Base-by-base conservation (phyloP, 2,329 filamentous ascomycete genomes). In the Fusarium torulosum region DNA sequence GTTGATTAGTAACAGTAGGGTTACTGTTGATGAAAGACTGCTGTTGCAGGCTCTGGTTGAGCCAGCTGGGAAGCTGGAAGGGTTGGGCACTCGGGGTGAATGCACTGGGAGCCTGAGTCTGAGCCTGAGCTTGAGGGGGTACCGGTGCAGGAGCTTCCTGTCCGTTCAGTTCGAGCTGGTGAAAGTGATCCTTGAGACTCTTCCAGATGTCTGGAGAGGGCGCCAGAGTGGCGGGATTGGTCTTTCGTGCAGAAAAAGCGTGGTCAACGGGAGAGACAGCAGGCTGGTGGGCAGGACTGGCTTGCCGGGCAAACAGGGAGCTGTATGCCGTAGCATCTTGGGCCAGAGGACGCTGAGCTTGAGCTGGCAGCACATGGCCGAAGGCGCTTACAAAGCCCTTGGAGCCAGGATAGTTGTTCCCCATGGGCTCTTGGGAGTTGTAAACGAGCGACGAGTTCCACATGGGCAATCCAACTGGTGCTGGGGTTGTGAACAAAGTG, bases 161-260 rank as follows among this genome's bases (percentile, higher is more conserved):
- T 9, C 38, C 35, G 17, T 43, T 33, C n/a, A 68, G 21, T 6
- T 10, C 21, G 3, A 66, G 35, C 6, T 66, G 60, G 15, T 19
- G 46, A 25, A 69, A 69, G 10, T 43, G 54, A 9, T 42, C 21
- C 19, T 47, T 49, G 7, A 69, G 33, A 1, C 60, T 50, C 21
- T 63, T 51, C 66, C 66, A 69, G 23, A 70, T 60, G 19, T 53
- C 58, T 0, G 57, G 58, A 38, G 47, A 59, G 11, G 58, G 63
- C 7, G 63, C 57, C 5, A 66, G 23, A 8, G n/a, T 37, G n/a
- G 42, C 57, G 3, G 57, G 25, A n/a, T 53, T 56, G 14, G 40
- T 37, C 42, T 40, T 56, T 45, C 51, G 49, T n/a, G 23, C 17
- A 7, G 57, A 42, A 33, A 52, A 21, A 29, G 38, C 21, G 13